Conservation (phyloP, 2,329 filamentous ascomycete species). For the Botryotinia convoluta region DNA sequence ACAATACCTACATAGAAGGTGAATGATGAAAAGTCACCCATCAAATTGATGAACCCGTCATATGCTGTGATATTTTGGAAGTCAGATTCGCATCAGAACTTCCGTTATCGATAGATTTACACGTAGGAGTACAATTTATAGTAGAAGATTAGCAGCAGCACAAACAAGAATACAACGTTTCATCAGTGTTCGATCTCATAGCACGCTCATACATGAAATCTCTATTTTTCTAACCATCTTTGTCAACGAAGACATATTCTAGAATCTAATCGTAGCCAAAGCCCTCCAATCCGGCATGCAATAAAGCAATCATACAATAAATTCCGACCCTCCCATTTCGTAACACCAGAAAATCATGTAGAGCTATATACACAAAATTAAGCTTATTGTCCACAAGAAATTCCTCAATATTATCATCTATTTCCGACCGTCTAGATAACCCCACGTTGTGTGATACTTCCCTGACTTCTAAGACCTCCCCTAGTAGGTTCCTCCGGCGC, state of each 20-base stretch:
- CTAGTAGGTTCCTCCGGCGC: conserved; percentile 15
- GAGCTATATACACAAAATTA: neutral
- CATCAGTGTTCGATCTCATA: neutral
- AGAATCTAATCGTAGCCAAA: neutral
- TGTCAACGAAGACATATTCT: neutral
- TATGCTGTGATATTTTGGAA: no score
- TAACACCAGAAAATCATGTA: neutral
- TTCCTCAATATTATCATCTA: no score
- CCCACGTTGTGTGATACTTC: neutral
- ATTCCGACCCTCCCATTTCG: neutral
- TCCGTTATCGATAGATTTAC: no score
- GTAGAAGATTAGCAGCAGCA: no score
- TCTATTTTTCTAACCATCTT: neutral
- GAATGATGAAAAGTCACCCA: no score
- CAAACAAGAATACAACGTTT: no score
- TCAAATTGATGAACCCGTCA: no score
- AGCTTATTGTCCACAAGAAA: no score
- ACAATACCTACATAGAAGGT: no score
- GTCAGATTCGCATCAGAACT: no score
- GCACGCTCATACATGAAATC: neutral
- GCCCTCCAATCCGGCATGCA: neutral
- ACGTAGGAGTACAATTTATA: no score
- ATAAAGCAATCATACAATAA: neutral
- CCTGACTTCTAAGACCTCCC: neutral
- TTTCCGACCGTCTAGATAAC: neutral